Percentiles rank a stretch among this genome's conserved stretches.
These are phyloP conservation scores for Drechmeria coniospora DNA, from an alignment of 2,329 filamentous ascomycete genomes.

Conservation along the genomic window DNA sequence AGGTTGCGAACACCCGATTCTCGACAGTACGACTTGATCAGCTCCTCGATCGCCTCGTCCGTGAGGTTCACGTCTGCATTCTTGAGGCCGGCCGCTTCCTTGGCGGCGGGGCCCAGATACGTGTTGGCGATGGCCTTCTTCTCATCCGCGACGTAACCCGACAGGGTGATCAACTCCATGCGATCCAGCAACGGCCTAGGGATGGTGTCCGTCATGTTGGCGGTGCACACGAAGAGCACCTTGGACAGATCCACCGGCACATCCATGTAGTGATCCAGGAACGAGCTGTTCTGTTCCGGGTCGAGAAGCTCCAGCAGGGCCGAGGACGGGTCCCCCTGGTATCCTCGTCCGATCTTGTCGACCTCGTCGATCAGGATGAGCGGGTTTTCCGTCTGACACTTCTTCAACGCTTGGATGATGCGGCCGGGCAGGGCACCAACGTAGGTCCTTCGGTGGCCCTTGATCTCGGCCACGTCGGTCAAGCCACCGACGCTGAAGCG, in stretches of 20 bases:
- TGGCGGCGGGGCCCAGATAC: slow-evolving; percentile 87
- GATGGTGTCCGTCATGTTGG: slow-evolving; percentile 98
- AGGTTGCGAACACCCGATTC: slow-evolving; percentile 94
- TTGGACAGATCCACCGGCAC: slow-evolving; percentile 95
- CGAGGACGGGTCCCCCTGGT: slow-evolving; percentile 91
- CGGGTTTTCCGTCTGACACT: slow-evolving; percentile 97
- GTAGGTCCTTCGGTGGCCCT: slow-evolving; percentile 90
- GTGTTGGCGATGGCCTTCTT: slow-evolving; percentile 96
- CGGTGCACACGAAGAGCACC: slow-evolving; percentile 95
- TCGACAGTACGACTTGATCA: slow-evolving; percentile 97
- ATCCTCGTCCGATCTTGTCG: slow-evolving; percentile 93
- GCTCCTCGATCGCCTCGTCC: slow-evolving; percentile 78
- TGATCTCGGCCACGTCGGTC: slow-evolving; percentile 96
- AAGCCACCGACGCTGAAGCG: slow-evolving; percentile 94
- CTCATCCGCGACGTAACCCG: slow-evolving; percentile 92
- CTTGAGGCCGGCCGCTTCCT: slow-evolving; percentile 80
- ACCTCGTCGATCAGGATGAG: slow-evolving; percentile 93
- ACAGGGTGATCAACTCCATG: slow-evolving; percentile 95
- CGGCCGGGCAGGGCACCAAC: slow-evolving; percentile 89
- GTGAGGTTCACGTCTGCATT: slow-evolving; percentile 79
- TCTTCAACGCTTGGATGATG: slow-evolving; percentile 96
- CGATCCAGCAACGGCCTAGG: slow-evolving; percentile 83
- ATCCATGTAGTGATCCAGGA: slow-evolving; percentile 97
- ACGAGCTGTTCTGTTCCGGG: slow-evolving; percentile 92
- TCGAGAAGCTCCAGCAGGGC: slow-evolving; percentile 87